These are phyloP conservation scores for Nakazawaea laoshanensis DNA, from an alignment of 805 yeast genomes.

Conservation along the genomic window DNA sequence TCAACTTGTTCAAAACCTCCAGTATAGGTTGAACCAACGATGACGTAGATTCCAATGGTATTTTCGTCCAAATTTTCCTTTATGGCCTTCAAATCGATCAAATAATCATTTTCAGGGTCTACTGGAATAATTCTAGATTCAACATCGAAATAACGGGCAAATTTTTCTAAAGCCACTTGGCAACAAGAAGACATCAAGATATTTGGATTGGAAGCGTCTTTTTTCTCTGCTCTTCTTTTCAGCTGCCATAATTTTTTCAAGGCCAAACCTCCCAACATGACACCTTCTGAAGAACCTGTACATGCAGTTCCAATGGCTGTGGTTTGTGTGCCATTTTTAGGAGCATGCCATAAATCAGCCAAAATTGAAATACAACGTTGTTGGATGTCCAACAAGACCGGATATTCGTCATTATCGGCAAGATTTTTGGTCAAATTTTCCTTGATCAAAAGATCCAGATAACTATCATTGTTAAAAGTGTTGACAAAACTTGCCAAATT, in stretches of 20 bases:
- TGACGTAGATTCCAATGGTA: constrained; percentile 85
- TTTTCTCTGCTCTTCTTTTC: constrained; percentile 49
- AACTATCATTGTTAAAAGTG: constrained; percentile 52
- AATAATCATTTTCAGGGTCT: constrained; percentile 47
- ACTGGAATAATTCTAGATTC: constrained; percentile 74
- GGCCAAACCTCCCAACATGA: constrained; percentile 89
- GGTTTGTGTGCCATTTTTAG: constrained; percentile 20
- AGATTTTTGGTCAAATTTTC: constrained; percentile 81
- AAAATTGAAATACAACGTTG: constrained; percentile 76
- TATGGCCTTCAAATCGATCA: constrained; percentile 54
- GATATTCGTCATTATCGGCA: constrained; percentile 93
- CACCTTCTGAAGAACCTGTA: constrained; percentile 91
- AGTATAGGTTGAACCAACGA: constrained; percentile 86
- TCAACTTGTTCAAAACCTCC: constrained; percentile 83
- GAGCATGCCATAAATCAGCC: constrained; percentile 77
- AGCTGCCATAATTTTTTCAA: constrained; percentile 87
- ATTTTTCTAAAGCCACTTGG: constrained; percentile 90
- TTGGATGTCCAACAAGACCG: constrained; percentile 72
- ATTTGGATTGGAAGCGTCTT: constrained; percentile 60
- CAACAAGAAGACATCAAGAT: constrained; percentile 89
- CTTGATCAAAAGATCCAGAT: constrained; percentile 37
- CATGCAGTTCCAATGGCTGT: constrained; percentile 79
- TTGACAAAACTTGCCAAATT: constrained; percentile 88
- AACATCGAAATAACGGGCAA: constrained; percentile 90
- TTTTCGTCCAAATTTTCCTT: constrained; percentile 73